These are phyloP conservation scores for Rhizoclosmatium hyalinum DNA, from an alignment of 371 early-diverging fungal species.

Conservation along the genomic window DNA sequence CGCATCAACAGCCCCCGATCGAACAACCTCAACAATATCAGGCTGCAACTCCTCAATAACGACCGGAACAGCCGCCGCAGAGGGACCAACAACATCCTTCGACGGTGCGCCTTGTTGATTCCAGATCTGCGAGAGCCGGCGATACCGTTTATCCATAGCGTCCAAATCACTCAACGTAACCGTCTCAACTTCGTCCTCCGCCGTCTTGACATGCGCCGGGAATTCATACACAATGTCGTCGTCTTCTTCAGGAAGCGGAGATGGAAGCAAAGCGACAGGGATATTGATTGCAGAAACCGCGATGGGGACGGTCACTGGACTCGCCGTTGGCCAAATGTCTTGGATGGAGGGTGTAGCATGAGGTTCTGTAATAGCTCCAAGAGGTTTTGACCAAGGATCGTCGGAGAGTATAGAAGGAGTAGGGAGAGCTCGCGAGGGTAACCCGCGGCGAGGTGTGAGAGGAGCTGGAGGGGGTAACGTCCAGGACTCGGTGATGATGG, in stretches of 20 bases:
- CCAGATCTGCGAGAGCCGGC: not conserved
- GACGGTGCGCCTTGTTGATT: not conserved
- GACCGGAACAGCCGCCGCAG: no score
- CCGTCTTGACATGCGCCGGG: not conserved
- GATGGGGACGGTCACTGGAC: not conserved
- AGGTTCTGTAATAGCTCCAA: no score
- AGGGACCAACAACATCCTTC: not conserved
- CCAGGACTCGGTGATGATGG: no score
- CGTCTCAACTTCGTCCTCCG: slow-evolving; percentile 14
- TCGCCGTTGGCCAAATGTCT: no score
- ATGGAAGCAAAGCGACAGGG: not conserved
- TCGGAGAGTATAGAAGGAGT: no score
- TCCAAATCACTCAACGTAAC: slow-evolving; percentile 20
- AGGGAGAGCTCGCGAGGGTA: no score
- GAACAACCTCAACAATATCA: not conserved
- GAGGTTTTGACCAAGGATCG: no score
- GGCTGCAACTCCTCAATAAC: not conserved
- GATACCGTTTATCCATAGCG: slow-evolving; percentile 5
- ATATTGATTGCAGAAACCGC: not conserved
- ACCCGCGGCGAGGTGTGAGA: no score
- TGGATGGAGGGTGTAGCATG: no score
- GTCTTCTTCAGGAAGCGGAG: not conserved
- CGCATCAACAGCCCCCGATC: not conserved
- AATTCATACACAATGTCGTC: not conserved
- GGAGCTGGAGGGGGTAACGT: no score